phyloP scores from a whole-genome alignment of 768 basidiomycete species.

The Calocera viscosa region DNA sequence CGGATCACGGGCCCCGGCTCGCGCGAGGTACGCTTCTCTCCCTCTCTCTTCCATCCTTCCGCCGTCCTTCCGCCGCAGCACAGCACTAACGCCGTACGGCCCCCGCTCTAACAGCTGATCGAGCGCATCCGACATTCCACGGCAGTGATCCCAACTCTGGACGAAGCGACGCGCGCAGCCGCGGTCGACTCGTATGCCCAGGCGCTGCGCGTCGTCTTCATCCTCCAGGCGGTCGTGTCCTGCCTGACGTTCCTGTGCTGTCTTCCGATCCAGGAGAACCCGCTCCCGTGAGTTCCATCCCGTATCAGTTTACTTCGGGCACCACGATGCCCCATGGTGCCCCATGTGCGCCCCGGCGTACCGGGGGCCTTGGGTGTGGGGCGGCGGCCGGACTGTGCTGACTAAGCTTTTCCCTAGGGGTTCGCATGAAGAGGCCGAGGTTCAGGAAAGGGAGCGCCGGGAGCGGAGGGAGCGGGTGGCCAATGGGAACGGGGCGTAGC shows the following conservation, averaged over 20 bases:
- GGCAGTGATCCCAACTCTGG: conserved; percentile 53
- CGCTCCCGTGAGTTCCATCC: conserved; percentile 18
- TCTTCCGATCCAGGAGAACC: conserved; percentile 44
- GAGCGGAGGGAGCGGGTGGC: conserved; percentile 4
- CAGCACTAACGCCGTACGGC: conserved; percentile 15
- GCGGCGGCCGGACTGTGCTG: too few species aligned
- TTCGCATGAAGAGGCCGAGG: conserved; percentile 49
- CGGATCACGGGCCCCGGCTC: conserved; percentile 69
- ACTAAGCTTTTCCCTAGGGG: conserved; percentile 34
- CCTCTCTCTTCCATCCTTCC: too few species aligned
- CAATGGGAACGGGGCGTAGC: not conserved
- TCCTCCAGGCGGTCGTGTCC: conserved; percentile 59
- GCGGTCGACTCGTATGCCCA: conserved; percentile 68
- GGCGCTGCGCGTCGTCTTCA: conserved; percentile 71
- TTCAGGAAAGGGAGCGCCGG: conserved; percentile 34
- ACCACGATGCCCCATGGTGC: too few species aligned
- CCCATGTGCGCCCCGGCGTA: too few species aligned
- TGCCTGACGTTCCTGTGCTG: conserved; percentile 54
- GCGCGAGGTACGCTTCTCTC: conserved; percentile 42
- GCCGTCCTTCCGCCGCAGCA: too few species aligned
- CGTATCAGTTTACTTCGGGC: not conserved
- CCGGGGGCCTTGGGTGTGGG: too few species aligned
- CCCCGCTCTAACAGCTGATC: conserved; percentile 43
- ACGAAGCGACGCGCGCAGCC: conserved; percentile 41
- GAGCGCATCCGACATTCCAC: conserved; percentile 51